Conservation (phyloP, 1,284 basidiomycete species). For the Kalmanozyma brasiliensis region DNA sequence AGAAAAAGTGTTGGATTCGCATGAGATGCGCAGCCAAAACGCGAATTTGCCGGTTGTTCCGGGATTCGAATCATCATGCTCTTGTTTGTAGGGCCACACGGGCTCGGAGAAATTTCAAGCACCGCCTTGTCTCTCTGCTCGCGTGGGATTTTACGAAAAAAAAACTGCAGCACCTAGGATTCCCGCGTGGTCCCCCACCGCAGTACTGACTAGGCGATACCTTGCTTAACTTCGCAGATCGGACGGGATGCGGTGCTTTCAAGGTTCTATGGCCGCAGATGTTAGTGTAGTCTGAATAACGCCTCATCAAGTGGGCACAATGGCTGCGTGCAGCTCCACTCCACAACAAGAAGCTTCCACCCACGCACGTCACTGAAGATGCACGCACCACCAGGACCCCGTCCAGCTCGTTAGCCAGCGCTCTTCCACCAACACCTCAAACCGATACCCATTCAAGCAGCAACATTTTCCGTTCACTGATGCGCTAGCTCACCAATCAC, state of each 20-base stretch:
- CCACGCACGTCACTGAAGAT: background rate
- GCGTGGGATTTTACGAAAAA: slow-evolving; percentile 4
- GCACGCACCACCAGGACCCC: no score
- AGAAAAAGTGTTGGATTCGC: background rate
- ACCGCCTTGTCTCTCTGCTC: background rate
- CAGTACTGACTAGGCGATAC: slow-evolving; percentile 84
- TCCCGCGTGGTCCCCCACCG: slow-evolving; percentile 84
- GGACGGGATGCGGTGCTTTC: slow-evolving; percentile 83
- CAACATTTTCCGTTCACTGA: no score
- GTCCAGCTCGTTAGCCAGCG: background rate
- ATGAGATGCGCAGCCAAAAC: background rate
- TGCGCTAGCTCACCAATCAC: no score
- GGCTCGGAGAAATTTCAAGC: slow-evolving; percentile 16
- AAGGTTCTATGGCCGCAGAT: slow-evolving; percentile 81
- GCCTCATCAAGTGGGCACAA: background rate
- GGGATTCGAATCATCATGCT: background rate
- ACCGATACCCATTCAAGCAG: no score
- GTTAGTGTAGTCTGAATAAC: background rate
- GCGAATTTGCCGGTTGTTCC: slow-evolving; percentile 11
- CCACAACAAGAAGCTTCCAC: slow-evolving; percentile 17
- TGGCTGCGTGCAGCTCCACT: slow-evolving; percentile 3
- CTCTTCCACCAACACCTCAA: no score
- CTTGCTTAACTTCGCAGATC: slow-evolving; percentile 83
- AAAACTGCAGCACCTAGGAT: slow-evolving; percentile 81
- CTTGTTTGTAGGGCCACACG: background rate